Percentiles rank a stretch among this genome's conserved stretches.
These are phyloP conservation scores for Beta vulgaris DNA, from an alignment of 148 eudicot genomes.

Conservation along the genomic window DNA sequence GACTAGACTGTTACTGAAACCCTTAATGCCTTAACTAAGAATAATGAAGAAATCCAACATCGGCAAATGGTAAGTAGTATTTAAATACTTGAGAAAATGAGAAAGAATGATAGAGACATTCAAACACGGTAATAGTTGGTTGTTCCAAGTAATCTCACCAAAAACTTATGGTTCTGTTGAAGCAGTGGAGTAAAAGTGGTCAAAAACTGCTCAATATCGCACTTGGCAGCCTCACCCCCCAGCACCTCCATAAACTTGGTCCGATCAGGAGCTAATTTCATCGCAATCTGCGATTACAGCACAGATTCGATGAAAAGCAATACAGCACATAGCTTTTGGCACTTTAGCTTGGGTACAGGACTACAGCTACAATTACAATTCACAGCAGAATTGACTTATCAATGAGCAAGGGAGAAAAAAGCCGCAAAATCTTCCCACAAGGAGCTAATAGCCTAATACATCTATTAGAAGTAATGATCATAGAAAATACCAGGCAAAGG, in stretches of 20 bases:
- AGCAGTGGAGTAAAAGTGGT: conserved; percentile 59
- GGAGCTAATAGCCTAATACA: background rate
- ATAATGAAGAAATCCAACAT: too few species aligned
- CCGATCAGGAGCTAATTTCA: conserved; percentile 84
- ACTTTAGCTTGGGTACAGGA: background rate
- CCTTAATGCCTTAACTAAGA: too few species aligned
- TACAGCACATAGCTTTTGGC: background rate
- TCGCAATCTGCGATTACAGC: conserved; percentile 57
- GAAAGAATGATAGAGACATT: background rate
- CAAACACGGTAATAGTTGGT: background rate
- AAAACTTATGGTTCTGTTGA: conserved; percentile 66
- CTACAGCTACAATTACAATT: too few species aligned
- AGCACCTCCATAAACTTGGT: conserved; percentile 79
- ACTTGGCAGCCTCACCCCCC: conserved; percentile 47
- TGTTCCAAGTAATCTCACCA: conserved; percentile 41
- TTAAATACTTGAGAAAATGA: background rate
- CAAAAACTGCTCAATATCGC: conserved; percentile 65
- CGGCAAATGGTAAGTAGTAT: too few species aligned
- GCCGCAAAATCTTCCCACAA: background rate
- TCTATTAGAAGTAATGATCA: background rate
- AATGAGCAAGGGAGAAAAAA: background rate
- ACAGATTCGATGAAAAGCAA: background rate
- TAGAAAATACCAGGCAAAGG: background rate
- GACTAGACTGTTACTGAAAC: too few species aligned
- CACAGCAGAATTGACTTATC: background rate